phyloP scores from a whole-genome alignment of 352 stramenopile species.

The Elongisporangium undulatum region DNA sequence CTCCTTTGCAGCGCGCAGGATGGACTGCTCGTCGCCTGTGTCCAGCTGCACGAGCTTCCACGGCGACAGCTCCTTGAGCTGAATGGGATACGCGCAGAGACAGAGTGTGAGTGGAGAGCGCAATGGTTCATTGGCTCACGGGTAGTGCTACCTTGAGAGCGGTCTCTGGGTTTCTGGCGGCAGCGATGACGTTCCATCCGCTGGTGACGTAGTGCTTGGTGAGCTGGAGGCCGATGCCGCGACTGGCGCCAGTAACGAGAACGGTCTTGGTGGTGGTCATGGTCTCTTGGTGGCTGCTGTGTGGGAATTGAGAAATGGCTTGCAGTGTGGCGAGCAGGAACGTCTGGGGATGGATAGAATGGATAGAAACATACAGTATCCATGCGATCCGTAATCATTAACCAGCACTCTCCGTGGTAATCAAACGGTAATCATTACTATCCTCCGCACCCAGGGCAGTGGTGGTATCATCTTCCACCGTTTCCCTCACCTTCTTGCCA shows the following conservation, averaged over 20 bases:
- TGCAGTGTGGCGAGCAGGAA: too few relatives aligned
- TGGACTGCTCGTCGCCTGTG: slow-evolving; percentile 37
- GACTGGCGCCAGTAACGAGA: slow-evolving; percentile 29
- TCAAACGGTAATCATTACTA: too few relatives aligned
- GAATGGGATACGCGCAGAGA: slow-evolving; percentile 10
- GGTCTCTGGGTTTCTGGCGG: slow-evolving; percentile 5
- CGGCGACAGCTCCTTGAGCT: slow-evolving; percentile 18
- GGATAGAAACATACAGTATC: too few relatives aligned
- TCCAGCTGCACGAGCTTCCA: slow-evolving; percentile 52
- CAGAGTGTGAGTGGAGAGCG: too few relatives aligned
- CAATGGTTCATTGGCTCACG: too few relatives aligned
- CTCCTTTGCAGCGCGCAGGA: slow-evolving; percentile 23
- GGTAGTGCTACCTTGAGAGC: slow-evolving; percentile 4
- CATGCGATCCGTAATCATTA: too few relatives aligned
- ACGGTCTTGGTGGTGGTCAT: slow-evolving; percentile 13
- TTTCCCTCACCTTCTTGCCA: background rate
- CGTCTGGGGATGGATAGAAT: too few relatives aligned
- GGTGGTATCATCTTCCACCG: slow-evolving; percentile 3
- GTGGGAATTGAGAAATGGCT: too few relatives aligned
- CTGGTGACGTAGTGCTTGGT: slow-evolving; percentile 21
- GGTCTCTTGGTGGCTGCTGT: too few relatives aligned
- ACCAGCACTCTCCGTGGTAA: too few relatives aligned
- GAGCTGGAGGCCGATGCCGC: slow-evolving; percentile 28
- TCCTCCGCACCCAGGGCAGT: too few relatives aligned
- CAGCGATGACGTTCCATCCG: slow-evolving; percentile 27